Evolutionary conservation across 805 yeast genomes (phyloP).

Genomic region (Brettanomyces custersianus): DNA sequence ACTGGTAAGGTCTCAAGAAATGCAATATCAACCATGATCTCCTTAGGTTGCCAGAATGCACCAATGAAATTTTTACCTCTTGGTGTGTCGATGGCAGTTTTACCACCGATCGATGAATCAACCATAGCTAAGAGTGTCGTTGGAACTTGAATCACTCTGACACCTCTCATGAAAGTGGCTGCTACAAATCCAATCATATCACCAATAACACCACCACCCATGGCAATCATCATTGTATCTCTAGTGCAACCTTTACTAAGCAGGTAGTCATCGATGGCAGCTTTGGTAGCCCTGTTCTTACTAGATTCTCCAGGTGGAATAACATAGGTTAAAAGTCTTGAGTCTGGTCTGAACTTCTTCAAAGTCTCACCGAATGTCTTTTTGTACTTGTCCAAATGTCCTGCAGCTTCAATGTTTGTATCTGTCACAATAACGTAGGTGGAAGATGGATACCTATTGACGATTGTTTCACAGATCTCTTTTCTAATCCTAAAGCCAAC

Average conservation of each 20-base stretch:
- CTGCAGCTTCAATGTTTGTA: constrained; percentile 61
- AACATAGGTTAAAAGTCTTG: constrained; percentile 63
- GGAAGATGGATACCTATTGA: constrained; percentile 61
- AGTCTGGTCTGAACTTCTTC: constrained; percentile 32
- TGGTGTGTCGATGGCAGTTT: constrained; percentile 96
- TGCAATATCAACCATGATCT: constrained; percentile 78
- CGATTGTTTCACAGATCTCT: constrained; percentile 63
- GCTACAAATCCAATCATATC: constrained; percentile 99
- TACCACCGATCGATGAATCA: constrained; percentile 96
- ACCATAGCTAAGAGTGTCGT: constrained; percentile 95
- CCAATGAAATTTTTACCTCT: constrained; percentile 93
- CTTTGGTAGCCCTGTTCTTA: constrained; percentile 84
- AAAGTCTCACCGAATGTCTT: constrained; percentile 33
- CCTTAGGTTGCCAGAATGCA: constrained; percentile 93
- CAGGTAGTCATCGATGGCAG: constrained; percentile 84
- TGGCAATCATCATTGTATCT: constrained; percentile 88
- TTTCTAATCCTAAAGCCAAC: constrained; percentile 77
- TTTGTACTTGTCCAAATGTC: constrained; percentile 43
- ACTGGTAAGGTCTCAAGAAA: constrained; percentile 84
- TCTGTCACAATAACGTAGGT: constrained; percentile 92
- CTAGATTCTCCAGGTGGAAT: constrained; percentile 92
- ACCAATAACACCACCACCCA: constrained; percentile 98
- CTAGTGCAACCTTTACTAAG: constrained; percentile 83
- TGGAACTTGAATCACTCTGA: constrained; percentile 87
- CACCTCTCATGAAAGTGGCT: constrained; percentile 99